Base-by-base conservation (phyloP, 768 basidiomycete genomes). In the Suillus bovinus region DNA sequence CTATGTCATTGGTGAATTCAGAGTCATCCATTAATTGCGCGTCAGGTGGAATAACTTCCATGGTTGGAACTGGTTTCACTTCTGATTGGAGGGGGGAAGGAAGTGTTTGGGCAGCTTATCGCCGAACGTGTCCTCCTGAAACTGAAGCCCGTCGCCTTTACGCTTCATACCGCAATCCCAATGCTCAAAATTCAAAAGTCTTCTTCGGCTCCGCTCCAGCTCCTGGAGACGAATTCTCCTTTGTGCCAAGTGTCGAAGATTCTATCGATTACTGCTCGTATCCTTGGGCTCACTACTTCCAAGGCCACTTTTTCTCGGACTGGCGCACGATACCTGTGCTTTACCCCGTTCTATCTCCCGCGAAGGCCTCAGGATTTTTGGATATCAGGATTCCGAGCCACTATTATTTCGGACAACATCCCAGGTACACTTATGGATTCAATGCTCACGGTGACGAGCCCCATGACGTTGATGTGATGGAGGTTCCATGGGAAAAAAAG, bases 231-330 rank as follows among this genome's bases (percentile, higher is more conserved):
- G 86, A 90, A 63, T 90, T 94, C 69, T 68, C 72, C 0, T 98
- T 99, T 73, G 78, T 79, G 14, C 66, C 76, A 33, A 75, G 76
- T 2, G 86, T 88, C 11, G 86, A 91, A n/a, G 80, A 85, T 58
- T 78, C 80, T 5, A 82, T 86, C 64, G 87, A 96, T 70, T 95
- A 91, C 71, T 99, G 97, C 75, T 70, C 77, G 36, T 79, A 85
- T 38, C 94, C 96, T 0, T 90, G 92, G 77, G 88, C 90, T 22
- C 94, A 90, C 67, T 88, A 91, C 70, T 82, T 83, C 33, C 97
- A 99, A 71, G 95, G 96, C 13, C 95, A 94, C 75, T 98, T 97
- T 76, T 99, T 97, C 84, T 93, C 93, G 20, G 96, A 99, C 75
- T 97, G 94, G 92, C 81, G 96, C 24, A 91, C 90, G 0, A 88